Conservation (phyloP, 768 basidiomycete species). For the Mrakia hoshinonis region DNA sequence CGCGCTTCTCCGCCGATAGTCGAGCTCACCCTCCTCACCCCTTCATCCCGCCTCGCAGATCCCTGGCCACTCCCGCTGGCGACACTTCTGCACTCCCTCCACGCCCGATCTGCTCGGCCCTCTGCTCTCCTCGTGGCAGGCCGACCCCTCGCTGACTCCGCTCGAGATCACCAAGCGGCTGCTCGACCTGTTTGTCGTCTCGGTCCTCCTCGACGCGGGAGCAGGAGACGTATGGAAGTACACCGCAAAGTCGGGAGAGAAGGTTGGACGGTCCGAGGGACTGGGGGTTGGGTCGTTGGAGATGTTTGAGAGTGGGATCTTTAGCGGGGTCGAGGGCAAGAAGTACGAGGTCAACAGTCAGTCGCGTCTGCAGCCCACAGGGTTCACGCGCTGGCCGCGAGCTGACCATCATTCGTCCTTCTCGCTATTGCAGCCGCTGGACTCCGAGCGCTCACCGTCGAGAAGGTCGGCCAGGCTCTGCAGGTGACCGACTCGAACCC, state of each 20-base stretch:
- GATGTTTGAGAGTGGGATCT: conserved; percentile 78
- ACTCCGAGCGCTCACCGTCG: conserved; percentile 55
- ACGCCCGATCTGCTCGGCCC: conserved; percentile 34
- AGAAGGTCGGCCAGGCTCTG: conserved; percentile 58
- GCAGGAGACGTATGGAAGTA: conserved; percentile 78
- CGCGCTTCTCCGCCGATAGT: conserved; percentile 33
- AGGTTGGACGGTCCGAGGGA: conserved; percentile 60
- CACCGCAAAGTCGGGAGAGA: conserved; percentile 47
- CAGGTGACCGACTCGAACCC: conserved; percentile 70
- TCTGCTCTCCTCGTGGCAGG: background rate
- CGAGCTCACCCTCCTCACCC: conserved; percentile 24
- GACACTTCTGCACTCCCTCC: conserved; percentile 65
- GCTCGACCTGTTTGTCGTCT: conserved; percentile 81
- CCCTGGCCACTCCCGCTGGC: conserved; percentile 80
- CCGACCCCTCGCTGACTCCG: background rate
- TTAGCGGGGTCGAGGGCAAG: conserved; percentile 57
- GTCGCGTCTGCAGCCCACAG: conserved; percentile 31
- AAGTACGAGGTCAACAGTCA: conserved; percentile 72
- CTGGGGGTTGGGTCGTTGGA: conserved; percentile 80
- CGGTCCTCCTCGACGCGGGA: conserved; percentile 88
- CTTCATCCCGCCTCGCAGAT: conserved; percentile 50
- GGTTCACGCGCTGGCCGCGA: background rate
- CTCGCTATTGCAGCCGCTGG: conserved; percentile 53
- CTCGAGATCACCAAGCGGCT: conserved; percentile 58
- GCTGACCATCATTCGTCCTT: background rate